phyloP scores from a whole-genome alignment of 768 basidiomycete genomes.

The Xerocomellus chrysenteron region DNA sequence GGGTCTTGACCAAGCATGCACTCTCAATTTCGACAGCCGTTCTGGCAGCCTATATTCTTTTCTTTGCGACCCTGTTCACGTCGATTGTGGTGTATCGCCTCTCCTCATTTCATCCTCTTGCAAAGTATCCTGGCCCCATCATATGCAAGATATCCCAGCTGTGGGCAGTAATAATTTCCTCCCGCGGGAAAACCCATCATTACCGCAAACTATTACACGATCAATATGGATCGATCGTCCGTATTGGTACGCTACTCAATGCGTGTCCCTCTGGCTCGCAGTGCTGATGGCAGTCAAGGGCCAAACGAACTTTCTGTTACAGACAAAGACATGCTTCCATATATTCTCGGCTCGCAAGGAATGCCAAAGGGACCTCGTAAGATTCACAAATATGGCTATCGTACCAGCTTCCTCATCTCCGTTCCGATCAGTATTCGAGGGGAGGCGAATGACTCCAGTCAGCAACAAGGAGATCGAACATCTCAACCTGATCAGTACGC shows the following conservation, averaged over 20 bases:
- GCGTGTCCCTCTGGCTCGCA: neutral
- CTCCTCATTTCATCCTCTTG: slow-evolving; percentile 40
- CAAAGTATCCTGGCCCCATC: slow-evolving; percentile 37
- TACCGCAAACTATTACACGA: slow-evolving; percentile 27
- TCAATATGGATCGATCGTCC: slow-evolving; percentile 33
- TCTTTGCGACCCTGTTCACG: slow-evolving; percentile 18
- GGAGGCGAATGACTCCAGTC: slow-evolving; percentile 19
- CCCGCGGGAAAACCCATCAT: slow-evolving; percentile 19
- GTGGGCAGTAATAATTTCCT: slow-evolving; percentile 20
- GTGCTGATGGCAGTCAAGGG: slow-evolving; percentile 25
- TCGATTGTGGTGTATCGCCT: slow-evolving; percentile 37
- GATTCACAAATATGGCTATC: slow-evolving; percentile 2
- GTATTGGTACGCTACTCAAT: slow-evolving; percentile 27
- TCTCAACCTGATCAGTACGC: slow-evolving; percentile 17
- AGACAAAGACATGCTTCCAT: slow-evolving; percentile 22
- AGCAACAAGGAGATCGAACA: slow-evolving; percentile 11
- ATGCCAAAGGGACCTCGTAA: slow-evolving; percentile 32
- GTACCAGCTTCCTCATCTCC: slow-evolving; percentile 2
- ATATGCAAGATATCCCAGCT: slow-evolving; percentile 32
- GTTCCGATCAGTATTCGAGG: slow-evolving; percentile 17
- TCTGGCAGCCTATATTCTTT: slow-evolving; percentile 14
- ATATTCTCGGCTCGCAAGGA: slow-evolving; percentile 27
- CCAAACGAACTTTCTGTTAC: slow-evolving; percentile 39
- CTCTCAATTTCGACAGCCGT: slow-evolving; percentile 4
- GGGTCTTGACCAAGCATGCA: slow-evolving; percentile 7